Base-by-base conservation (phyloP, 2,329 filamentous ascomycete species). In the Monilinia fructigena region DNA sequence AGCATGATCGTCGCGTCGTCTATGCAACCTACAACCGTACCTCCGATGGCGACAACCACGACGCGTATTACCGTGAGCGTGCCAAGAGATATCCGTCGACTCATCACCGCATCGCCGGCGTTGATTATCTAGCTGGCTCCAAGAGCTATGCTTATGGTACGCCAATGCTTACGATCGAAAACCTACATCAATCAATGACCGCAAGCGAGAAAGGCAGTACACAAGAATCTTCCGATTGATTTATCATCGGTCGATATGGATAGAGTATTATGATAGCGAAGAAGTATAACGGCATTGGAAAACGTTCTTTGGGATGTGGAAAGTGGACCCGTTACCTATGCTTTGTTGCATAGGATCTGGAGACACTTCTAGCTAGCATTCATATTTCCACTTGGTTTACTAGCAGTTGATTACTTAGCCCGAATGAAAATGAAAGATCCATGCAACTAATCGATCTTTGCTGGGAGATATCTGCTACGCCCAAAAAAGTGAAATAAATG, bases 1-100 rank as follows among this genome's bases (percentile, higher is more conserved):
- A 55, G 1, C 74, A 74, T 62, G 73, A 78, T 55, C 74, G 79
- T 1, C 74, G 75, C 53, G 79, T 78, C 10, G 74, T 80, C 31
- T 80, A 81, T 67, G 78, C 79, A 3, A 81, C 79, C 0, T 81
- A 80, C 68, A 79, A 80, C 66, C 76, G 74, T 58, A 73, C 73
- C 7, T 68, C 69, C 0, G 79, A 81, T 63, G 79, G 79, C 1
- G 75, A 79, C 67, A 69, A 81, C n/a, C 78, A 79, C 67, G 76
- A 78, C 66, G 72, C 75, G 59, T 81, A 81, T 70, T 81, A 80
- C 70, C 70, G 69, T 12, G 78, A 80, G 70, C 73, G 79, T 18
- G 71, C 74, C 42, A 77, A 77, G 67, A 73, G 78, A 20, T 81
- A 78, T 72, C 78, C 79, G 11, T 75, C 78, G 1, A 79, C 78